A percentile compares a stretch with the other conserved stretches of the same genome.
phyloP scores from a whole-genome alignment of 495 filamentous ascomycete genomes.

The Bathelium albidoporum region DNA sequence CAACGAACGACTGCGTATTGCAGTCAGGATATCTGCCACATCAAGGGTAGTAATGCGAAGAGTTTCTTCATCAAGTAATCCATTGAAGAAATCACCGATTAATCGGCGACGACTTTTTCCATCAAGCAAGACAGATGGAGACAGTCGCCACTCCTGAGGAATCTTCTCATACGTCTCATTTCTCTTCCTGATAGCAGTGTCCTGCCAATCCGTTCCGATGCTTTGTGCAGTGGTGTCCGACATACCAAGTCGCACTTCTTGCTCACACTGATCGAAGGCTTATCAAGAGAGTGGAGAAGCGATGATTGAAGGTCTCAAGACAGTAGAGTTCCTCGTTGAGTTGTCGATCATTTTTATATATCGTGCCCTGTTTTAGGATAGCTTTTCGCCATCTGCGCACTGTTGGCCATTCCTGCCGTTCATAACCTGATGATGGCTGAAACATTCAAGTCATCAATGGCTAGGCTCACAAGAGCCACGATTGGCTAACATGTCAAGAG shows the following conservation, averaged over 20 bases:
- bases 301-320: not conserved
- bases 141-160: conserved; percentile 47
- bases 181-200: conserved; percentile 40
- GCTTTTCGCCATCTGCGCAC: too few relatives aligned
- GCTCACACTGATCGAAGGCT: not conserved
- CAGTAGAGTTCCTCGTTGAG: not conserved
- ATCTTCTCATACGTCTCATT: conserved; percentile 44
- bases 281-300: not conserved
- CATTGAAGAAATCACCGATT: conserved; percentile 39
- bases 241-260: not conserved
- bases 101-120: conserved; percentile 52
- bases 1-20: conserved; percentile 24
- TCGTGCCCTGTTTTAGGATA: not conserved
- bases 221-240: not conserved
- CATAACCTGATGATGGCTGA: not conserved
- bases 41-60: conserved; percentile 35
- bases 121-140: conserved; percentile 35
- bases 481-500: not conserved
- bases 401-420: too few relatives aligned
- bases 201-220: conserved; percentile 34
- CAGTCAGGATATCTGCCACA: conserved; percentile 26
- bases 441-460: not conserved
- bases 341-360: not conserved
- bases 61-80: conserved; percentile 44
- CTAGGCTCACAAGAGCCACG: not conserved